Conservation (phyloP, 768 basidiomycete species). For the Suillus brevipes region DNA sequence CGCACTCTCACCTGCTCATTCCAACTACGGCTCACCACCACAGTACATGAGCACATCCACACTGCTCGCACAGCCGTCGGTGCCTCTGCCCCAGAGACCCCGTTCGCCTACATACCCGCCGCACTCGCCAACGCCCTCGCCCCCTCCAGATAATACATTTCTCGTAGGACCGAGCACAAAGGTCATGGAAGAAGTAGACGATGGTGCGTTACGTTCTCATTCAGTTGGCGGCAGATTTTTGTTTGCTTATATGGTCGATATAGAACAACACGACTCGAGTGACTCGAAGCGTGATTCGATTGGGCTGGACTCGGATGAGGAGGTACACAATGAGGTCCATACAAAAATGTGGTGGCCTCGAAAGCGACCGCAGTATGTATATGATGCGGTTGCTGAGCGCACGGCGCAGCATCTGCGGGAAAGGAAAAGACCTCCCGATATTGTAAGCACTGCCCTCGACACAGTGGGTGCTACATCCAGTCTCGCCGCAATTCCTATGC, state of each 20-base stretch:
- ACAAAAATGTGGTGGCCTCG: slow-evolving; percentile 25
- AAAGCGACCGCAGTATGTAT: slow-evolving; percentile 72
- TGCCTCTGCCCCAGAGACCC: slow-evolving; percentile 65
- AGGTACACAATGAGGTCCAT: neutral
- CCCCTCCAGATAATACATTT: slow-evolving; percentile 10
- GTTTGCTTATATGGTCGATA: slow-evolving; percentile 12
- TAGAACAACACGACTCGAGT: slow-evolving; percentile 54
- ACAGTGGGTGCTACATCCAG: neutral
- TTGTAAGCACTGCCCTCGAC: neutral
- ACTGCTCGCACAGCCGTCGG: slow-evolving; percentile 58
- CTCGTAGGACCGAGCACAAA: slow-evolving; percentile 76
- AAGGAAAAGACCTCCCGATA: slow-evolving; percentile 18
- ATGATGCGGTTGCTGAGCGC: slow-evolving; percentile 88
- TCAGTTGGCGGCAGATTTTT: neutral
- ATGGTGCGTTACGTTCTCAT: slow-evolving; percentile 39
- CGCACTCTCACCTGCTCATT: no score
- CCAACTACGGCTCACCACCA: slow-evolving; percentile 18
- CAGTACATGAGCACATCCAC: slow-evolving; percentile 27
- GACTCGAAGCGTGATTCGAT: slow-evolving; percentile 41
- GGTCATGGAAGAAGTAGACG: slow-evolving; percentile 48
- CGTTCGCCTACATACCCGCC: slow-evolving; percentile 60
- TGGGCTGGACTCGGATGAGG: slow-evolving; percentile 46
- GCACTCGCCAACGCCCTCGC: slow-evolving; percentile 56
- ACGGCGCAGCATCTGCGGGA: slow-evolving; percentile 58
- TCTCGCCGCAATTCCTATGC: neutral